Evolutionary conservation across 768 basidiomycete species (phyloP).

Genomic region (Daedaleopsis sinensis): DNA sequence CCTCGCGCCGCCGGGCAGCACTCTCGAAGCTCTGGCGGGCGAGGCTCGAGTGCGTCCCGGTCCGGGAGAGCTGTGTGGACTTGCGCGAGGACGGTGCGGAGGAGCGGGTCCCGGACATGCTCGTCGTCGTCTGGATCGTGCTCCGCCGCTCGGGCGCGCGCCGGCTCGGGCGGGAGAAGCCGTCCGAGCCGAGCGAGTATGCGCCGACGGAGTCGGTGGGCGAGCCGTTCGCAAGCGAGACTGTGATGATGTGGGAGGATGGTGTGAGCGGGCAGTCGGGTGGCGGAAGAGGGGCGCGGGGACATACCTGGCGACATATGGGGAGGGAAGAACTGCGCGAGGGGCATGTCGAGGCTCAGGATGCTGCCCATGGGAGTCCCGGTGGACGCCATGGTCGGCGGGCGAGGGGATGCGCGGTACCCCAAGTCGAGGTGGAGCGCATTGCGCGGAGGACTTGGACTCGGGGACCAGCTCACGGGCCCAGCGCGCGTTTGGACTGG

Average conservation of each 20-base stretch:
- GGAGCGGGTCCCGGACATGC: background rate
- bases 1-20: no score
- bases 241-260: background rate
- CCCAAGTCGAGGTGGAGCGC: slow-evolving; percentile 7
- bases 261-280: no score
- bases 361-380: background rate
- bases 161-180: background rate
- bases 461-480: background rate
- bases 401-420: slow-evolving; percentile 1
- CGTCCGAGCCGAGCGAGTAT: background rate
- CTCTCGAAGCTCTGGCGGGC: background rate
- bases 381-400: slow-evolving; percentile 2
- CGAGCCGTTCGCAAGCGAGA: background rate
- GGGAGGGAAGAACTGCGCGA: slow-evolving; percentile 1
- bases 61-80: background rate
- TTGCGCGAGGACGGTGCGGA: background rate
- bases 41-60: background rate
- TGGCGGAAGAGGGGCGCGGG: no score
- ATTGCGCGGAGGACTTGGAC: background rate
- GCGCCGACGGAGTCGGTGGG: background rate
- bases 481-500: slow-evolving; percentile 4
- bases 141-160: background rate
- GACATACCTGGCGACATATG: background rate
- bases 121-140: background rate
- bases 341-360: background rate